Evolutionary conservation across 192 early-diverging fungal species (phyloP).

Genomic region (Haplosporangium gracile): DNA sequence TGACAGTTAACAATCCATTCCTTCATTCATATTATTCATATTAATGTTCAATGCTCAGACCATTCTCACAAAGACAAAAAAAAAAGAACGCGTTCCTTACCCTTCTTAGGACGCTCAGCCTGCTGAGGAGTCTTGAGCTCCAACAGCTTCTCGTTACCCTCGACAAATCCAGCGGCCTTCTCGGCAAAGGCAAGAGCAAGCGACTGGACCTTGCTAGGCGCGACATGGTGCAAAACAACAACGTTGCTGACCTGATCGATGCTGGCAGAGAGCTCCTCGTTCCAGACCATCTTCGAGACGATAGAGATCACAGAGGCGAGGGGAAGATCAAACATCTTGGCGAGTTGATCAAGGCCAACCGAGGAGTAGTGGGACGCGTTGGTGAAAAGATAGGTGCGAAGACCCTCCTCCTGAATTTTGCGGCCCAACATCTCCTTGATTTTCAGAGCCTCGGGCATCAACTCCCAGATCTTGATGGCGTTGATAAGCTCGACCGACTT

Average conservation of each 20-base stretch:
- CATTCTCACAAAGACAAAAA: background rate
- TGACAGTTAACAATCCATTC: background rate
- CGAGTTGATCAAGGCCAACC: constrained; percentile 83
- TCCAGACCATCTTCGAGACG: constrained; percentile 93
- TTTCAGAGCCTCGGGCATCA: constrained; percentile 81
- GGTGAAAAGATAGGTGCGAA: constrained; percentile 96
- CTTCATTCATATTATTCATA: no score
- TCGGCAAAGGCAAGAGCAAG: constrained; percentile 87
- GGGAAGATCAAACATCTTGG: constrained; percentile 88
- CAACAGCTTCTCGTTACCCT: constrained; percentile 90
- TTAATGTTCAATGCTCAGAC: background rate
- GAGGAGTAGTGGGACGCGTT: constrained; percentile 92
- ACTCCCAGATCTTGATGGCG: constrained; percentile 96
- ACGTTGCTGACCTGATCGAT: constrained; percentile 86
- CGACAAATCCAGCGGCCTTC: constrained; percentile 87
- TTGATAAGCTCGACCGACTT: constrained; percentile 83
- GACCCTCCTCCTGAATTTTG: constrained; percentile 95
- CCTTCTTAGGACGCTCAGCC: constrained; percentile 30
- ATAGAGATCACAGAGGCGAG: constrained; percentile 73
- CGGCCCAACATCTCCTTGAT: constrained; percentile 91
- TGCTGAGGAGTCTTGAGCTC: constrained; percentile 70
- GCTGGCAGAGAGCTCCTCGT: constrained; percentile 88
- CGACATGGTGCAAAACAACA: constrained; percentile 86
- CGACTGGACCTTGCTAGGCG: constrained; percentile 81
- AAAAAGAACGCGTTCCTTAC: background rate